These are phyloP conservation scores for Geosmithia morbida DNA, from an alignment of 2,329 filamentous ascomycete species.

Conservation along the genomic window DNA sequence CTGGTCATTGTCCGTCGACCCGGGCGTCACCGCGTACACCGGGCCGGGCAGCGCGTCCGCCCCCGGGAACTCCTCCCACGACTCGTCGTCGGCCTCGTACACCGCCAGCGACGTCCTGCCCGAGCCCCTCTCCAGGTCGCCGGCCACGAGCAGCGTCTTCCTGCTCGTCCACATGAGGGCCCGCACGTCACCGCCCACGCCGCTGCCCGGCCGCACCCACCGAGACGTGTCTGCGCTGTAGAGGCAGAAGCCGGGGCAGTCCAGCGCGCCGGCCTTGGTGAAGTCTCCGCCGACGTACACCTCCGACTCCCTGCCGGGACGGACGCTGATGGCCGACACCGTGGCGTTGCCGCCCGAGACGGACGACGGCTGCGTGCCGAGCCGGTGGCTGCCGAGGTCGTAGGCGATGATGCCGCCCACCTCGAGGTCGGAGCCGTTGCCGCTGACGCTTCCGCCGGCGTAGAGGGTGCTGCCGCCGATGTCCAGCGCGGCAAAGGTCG, in stretches of 20 bases:
- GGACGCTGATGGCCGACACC: constrained; percentile 63
- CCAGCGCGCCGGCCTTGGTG: constrained; percentile 65
- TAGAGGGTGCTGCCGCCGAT: constrained; percentile 56
- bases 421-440: constrained; percentile 44
- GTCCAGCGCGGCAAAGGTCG: constrained; percentile 60
- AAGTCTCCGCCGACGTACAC: constrained; percentile 84
- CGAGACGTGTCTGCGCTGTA: constrained; percentile 57
- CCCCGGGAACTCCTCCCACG: constrained; percentile 50
- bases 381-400: constrained; percentile 52
- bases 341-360: constrained; percentile 55
- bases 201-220: constrained; percentile 69
- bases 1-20: constrained; percentile 54
- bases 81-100: constrained; percentile 53
- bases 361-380: constrained; percentile 58
- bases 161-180: constrained; percentile 63
- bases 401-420: constrained; percentile 70
- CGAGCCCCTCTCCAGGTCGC: constrained; percentile 58
- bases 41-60: constrained; percentile 62
- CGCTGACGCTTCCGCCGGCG: constrained; percentile 68
- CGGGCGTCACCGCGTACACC: constrained; percentile 61
- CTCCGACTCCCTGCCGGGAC: constrained; percentile 48
- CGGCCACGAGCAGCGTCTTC: constrained; percentile 60
- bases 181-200: constrained; percentile 55
- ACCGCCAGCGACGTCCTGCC: constrained; percentile 39
- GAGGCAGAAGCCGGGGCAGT: constrained; percentile 69